phyloP scores from a whole-genome alignment of 2,329 filamentous ascomycete genomes.

The Pseudogymnoascus sp. region DNA sequence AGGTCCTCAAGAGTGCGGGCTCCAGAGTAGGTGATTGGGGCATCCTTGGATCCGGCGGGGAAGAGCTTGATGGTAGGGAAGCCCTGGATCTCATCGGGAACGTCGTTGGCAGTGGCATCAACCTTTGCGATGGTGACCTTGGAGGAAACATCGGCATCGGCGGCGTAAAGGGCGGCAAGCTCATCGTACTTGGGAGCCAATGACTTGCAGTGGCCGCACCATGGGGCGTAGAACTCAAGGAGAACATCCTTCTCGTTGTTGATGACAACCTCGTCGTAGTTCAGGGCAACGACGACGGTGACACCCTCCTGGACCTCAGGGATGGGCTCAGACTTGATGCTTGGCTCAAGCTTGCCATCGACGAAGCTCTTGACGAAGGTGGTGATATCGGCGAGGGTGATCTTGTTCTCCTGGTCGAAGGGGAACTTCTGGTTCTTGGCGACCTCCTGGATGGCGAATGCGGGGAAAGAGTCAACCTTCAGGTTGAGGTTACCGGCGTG shows the following conservation, averaged over 20 bases:
- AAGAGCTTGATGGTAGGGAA: conserved; percentile 99
- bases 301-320: conserved; percentile 92
- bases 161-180: conserved; percentile 67
- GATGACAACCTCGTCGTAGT: conserved; percentile 83
- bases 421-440: conserved; percentile 97
- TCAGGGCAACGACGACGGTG: conserved; percentile 82
- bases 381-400: conserved; percentile 61
- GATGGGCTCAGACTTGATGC: conserved; percentile 96
- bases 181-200: conserved; percentile 96
- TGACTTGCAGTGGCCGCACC: conserved; percentile 99
- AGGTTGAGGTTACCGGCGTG: conserved; percentile 97
- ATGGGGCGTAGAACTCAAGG: conserved; percentile 96
- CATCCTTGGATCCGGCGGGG: conserved; percentile 79
- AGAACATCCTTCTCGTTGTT: conserved; percentile 95
- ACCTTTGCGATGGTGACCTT: conserved; percentile 94
- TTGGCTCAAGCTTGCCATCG: conserved; percentile 82
- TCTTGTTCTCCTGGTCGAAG: conserved; percentile 73
- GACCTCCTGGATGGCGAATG: conserved; percentile 95
- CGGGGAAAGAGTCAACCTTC: conserved; percentile 87
- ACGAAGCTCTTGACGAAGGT: conserved; percentile 80
- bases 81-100: conserved; percentile 91
- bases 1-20: conserved; percentile 86
- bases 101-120: conserved; percentile 91
- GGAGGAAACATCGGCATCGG: conserved; percentile 66
- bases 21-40: conserved; percentile 79